Percentiles rank a stretch among this genome's conserved stretches.
These are phyloP conservation scores for Backusella circina DNA, from an alignment of 192 early-diverging fungal genomes.

Conservation along the genomic window DNA sequence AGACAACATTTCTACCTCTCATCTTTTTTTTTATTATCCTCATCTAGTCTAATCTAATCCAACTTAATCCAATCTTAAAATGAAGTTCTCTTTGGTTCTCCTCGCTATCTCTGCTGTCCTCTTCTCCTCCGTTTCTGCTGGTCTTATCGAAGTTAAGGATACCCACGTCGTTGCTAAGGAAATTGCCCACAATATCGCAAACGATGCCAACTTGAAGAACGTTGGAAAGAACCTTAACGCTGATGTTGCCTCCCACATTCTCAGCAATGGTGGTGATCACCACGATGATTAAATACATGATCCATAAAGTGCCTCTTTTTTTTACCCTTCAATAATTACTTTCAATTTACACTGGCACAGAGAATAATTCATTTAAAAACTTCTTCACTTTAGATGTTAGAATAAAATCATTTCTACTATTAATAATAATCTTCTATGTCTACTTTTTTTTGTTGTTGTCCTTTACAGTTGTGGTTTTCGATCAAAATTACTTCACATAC, in stretches of 20 bases:
- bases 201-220: neutral
- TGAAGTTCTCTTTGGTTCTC: constrained; percentile 1
- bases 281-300: neutral
- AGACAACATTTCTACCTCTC: neutral
- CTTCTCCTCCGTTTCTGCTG: neutral
- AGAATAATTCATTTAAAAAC: constrained; percentile 2
- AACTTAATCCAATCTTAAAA: neutral
- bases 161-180: neutral
- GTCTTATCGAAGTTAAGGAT: neutral
- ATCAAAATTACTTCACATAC: neutral
- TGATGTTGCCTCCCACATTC: neutral
- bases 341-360: neutral
- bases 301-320: neutral
- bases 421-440: neutral
- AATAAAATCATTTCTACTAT: neutral
- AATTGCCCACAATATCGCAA: neutral
- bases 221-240: neutral
- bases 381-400: neutral
- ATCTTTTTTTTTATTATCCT: neutral
- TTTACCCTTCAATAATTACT: neutral
- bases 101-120: neutral
- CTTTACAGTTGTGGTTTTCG: neutral
- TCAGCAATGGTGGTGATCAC: neutral
- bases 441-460: neutral
- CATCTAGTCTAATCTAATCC: neutral